phyloP scores from a whole-genome alignment of 1,284 basidiomycete species.

The Apiotrichum laibachii region DNA sequence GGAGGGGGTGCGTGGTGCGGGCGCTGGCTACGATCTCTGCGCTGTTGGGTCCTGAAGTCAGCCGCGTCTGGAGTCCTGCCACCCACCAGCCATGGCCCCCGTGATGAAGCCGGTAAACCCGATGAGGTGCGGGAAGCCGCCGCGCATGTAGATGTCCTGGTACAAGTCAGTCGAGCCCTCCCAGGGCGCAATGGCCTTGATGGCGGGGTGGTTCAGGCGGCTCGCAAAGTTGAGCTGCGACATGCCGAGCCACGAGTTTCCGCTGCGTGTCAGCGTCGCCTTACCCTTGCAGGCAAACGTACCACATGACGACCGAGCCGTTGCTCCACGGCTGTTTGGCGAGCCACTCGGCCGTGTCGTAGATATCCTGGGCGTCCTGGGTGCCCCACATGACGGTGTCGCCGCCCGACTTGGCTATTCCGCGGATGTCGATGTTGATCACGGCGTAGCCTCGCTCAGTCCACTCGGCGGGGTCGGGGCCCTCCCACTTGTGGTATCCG shows the following conservation, averaged over 20 bases:
- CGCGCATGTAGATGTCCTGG: constrained; percentile 9
- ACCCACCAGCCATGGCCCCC: too few species aligned
- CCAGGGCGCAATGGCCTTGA: constrained; percentile 38
- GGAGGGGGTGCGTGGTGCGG: constrained; percentile 8
- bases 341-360: constrained; percentile 9
- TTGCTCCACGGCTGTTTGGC: background rate
- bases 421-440: constrained; percentile 31
- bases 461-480: constrained; percentile 30
- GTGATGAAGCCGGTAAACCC: constrained; percentile 1
- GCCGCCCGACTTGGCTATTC: constrained; percentile 25
- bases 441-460: constrained; percentile 32
- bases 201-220: constrained; percentile 26
- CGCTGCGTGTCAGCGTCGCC: constrained; percentile 6
- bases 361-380: constrained; percentile 18
- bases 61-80: background rate
- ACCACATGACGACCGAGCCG: constrained; percentile 10
- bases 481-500: constrained; percentile 35
- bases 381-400: constrained; percentile 28
- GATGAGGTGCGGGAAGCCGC: background rate
- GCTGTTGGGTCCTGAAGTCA: constrained; percentile 3
- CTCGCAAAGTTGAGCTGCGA: constrained; percentile 31
- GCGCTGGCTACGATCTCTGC: constrained; percentile 11
- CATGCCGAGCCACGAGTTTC: constrained; percentile 35
- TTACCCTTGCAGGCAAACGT: background rate
- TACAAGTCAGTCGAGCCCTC: constrained; percentile 20